These are phyloP conservation scores for Oxalis stricta DNA, from an alignment of 441 rosid species.

Conservation along the genomic window DNA sequence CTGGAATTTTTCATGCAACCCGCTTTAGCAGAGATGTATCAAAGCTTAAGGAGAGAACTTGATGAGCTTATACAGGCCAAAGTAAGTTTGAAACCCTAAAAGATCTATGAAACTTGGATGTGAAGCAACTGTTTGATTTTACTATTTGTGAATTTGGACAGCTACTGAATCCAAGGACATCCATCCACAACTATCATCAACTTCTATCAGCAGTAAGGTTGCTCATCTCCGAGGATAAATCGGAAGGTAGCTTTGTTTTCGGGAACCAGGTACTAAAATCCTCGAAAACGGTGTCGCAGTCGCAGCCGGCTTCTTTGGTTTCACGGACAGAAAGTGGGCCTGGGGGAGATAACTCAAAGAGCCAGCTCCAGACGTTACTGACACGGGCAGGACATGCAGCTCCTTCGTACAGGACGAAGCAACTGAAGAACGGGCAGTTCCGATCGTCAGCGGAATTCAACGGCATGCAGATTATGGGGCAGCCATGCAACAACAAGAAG, in stretches of 20 bases:
- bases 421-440: slow-evolving; percentile 58
- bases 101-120: neutral
- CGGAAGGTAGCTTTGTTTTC: slow-evolving; percentile 71
- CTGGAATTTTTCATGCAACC: slow-evolving; percentile 83
- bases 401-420: slow-evolving; percentile 70
- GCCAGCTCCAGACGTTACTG: slow-evolving; percentile 82
- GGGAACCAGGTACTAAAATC: slow-evolving; percentile 39
- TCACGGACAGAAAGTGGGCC: slow-evolving; percentile 67
- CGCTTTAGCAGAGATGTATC: slow-evolving; percentile 49
- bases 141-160: slow-evolving; percentile 23
- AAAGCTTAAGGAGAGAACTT: slow-evolving; percentile 58
- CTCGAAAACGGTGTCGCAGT: slow-evolving; percentile 17
- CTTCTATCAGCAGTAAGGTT: slow-evolving; percentile 52
- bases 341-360: slow-evolving; percentile 85
- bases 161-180: slow-evolving; percentile 66
- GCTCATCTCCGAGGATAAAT: slow-evolving; percentile 48
- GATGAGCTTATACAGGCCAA: slow-evolving; percentile 70
- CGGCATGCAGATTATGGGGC: slow-evolving; percentile 62
- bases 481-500: slow-evolving; percentile 81
- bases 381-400: slow-evolving; percentile 67
- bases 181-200: slow-evolving; percentile 32
- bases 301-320: slow-evolving; percentile 24
- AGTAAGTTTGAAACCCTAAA: too few relatives aligned
- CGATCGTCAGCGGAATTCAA: slow-evolving; percentile 61
- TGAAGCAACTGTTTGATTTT: neutral